Percentiles rank a stretch among this genome's conserved stretches.
Conservation (phyloP, 306 rosid genomes). For the Chamaecrista fasciculata region DNA sequence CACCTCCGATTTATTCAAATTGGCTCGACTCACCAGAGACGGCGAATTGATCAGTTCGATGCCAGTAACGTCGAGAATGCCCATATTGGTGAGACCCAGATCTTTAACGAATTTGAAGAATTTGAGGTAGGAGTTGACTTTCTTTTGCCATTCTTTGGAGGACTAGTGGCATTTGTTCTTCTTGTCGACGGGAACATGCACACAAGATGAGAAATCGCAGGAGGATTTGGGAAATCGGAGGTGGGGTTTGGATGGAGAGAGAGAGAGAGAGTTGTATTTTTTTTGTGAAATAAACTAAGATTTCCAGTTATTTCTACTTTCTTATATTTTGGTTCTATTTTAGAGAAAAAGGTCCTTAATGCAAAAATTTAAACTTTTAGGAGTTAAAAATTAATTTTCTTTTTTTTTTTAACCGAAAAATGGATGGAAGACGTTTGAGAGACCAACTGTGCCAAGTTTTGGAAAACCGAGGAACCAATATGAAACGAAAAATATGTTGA, state of each 20-base stretch:
- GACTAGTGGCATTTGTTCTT: slow-evolving; percentile 68
- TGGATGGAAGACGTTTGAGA: too few species aligned
- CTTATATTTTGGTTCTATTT: too few species aligned
- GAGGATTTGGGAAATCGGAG: slow-evolving; percentile 72
- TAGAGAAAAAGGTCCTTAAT: too few species aligned
- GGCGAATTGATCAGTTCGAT: slow-evolving; percentile 68
- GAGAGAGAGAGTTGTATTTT: too few species aligned
- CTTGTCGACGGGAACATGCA: slow-evolving; percentile 50
- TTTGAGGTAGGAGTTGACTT: slow-evolving; percentile 43
- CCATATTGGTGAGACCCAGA: slow-evolving; percentile 47
- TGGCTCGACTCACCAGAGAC: slow-evolving; percentile 76
- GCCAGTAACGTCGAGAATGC: slow-evolving; percentile 72
- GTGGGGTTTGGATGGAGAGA: slow-evolving; percentile 53
- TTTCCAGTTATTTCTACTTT: too few species aligned
- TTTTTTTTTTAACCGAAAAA: too few species aligned
- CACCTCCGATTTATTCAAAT: slow-evolving; percentile 80
- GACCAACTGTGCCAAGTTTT: too few species aligned
- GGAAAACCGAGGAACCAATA: too few species aligned
- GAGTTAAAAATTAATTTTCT: too few species aligned
- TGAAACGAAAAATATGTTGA: too few species aligned
- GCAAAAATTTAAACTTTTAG: too few species aligned
- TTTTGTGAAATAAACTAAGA: too few species aligned
- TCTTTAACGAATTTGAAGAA: slow-evolving; percentile 45
- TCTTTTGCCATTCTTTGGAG: slow-evolving; percentile 55
- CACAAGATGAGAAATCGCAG: slow-evolving; percentile 63